Evolutionary conservation across 768 basidiomycete genomes (phyloP).

Genomic region (Podaxis rugospora): DNA sequence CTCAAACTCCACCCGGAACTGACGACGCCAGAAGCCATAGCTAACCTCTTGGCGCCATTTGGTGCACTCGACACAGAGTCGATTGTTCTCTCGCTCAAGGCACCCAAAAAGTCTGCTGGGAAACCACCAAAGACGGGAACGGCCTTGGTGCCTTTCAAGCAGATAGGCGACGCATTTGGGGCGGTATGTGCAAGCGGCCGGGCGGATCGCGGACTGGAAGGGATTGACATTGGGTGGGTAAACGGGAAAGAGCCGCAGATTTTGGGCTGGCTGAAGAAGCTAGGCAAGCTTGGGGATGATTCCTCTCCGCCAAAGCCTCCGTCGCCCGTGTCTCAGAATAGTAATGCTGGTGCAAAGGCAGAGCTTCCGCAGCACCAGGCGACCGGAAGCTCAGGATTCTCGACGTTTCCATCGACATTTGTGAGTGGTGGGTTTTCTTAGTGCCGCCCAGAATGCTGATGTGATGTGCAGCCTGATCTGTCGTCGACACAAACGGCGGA

Average conservation of each 20-base stretch:
- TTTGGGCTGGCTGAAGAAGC: constrained; percentile 67
- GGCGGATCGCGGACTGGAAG: constrained; percentile 47
- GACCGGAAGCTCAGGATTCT: constrained; percentile 37
- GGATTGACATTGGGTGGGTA: constrained; percentile 71
- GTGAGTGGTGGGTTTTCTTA: constrained; percentile 28
- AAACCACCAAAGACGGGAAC: constrained; percentile 57
- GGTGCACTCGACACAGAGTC: constrained; percentile 59
- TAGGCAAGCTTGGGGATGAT: constrained; percentile 46
- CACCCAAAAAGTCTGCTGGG: constrained; percentile 48
- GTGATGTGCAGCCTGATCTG: constrained; percentile 15
- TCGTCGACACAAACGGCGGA: constrained; percentile 13
- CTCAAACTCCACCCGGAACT: constrained; percentile 54
- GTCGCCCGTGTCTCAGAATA: constrained; percentile 6
- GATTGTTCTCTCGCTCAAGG: constrained; percentile 65
- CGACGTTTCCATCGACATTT: constrained; percentile 59
- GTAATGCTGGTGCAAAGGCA: background rate
- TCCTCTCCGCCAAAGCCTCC: background rate
- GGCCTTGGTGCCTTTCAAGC: constrained; percentile 73
- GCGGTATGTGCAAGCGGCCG: constrained; percentile 60
- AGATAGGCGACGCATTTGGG: constrained; percentile 72
- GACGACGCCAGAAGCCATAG: constrained; percentile 46
- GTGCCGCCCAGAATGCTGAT: background rate
- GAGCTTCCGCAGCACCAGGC: constrained; percentile 28
- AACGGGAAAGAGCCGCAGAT: constrained; percentile 71
- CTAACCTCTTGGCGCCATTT: constrained; percentile 51